Conservation (phyloP, 192 early-diverging fungal species). For the Paraglomus brasilianum region DNA sequence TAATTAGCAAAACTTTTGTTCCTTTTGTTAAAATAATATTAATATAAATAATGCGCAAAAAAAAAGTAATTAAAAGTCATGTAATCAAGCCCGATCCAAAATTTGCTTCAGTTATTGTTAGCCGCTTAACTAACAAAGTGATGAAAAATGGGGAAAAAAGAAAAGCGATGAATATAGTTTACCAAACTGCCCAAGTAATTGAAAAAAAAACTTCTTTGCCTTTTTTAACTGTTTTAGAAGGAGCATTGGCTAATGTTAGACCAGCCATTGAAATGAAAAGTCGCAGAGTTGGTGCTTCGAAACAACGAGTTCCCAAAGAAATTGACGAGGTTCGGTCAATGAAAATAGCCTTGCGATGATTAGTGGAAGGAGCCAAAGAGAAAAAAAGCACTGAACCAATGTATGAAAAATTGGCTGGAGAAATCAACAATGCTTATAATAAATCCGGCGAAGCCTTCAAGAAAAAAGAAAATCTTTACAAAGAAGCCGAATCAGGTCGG, state of each 20-base stretch:
- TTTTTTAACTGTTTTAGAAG: conserved; percentile 21
- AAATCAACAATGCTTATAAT: conserved; percentile 9
- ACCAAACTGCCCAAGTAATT: not conserved
- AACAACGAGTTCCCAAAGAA: not conserved
- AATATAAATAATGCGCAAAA: conserved; percentile 18
- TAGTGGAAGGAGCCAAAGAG: not conserved
- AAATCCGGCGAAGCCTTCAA: not conserved
- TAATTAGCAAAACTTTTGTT: not conserved
- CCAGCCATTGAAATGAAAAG: conserved; percentile 1
- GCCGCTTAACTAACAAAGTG: conserved; percentile 1
- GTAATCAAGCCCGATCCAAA: not conserved
- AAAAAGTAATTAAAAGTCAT: conserved; percentile 6
- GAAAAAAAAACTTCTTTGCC: conserved; percentile 4
- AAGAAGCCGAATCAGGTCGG: not conserved
- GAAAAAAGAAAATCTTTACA: conserved; percentile 8
- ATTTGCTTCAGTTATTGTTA: not conserved
- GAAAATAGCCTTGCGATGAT: not conserved
- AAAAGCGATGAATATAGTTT: conserved; percentile 8
- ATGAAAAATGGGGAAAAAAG: conserved; percentile 10
- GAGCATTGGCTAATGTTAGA: not conserved
- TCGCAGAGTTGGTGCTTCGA: not conserved
- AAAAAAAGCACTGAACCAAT: conserved; percentile 6
- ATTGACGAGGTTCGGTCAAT: not conserved
- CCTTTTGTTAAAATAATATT: not conserved
- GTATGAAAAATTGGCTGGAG: conserved; percentile 17